A percentile compares a stretch with the other conserved stretches of the same genome.
phyloP scores from a whole-genome alignment of 441 rosid genomes.

The Gossypium aridum region DNA sequence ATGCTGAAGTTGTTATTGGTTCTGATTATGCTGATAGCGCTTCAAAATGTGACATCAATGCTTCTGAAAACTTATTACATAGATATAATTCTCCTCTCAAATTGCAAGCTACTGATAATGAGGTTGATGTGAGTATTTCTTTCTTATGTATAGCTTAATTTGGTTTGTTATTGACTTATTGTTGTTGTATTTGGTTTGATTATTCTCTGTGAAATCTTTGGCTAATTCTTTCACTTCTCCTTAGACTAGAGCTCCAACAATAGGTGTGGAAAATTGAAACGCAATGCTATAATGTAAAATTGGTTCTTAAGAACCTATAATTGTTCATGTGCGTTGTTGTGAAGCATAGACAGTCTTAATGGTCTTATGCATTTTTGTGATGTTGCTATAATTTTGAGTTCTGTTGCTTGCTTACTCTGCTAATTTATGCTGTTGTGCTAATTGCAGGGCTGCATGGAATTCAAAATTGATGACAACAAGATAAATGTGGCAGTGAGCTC shows the following conservation, averaged over 20 bases:
- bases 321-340: not conserved
- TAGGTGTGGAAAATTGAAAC: not conserved
- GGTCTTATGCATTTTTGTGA: not conserved
- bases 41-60: constrained; percentile 40
- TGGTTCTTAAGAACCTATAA: not conserved
- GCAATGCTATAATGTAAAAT: not conserved
- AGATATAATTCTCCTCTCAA: constrained; percentile 35
- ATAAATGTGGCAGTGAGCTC: constrained; percentile 39
- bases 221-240: not conserved
- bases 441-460: constrained; percentile 51
- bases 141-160: not conserved
- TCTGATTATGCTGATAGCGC: constrained; percentile 40
- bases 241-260: not conserved
- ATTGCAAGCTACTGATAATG: constrained; percentile 29
- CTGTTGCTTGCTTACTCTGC: not conserved
- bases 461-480: constrained; percentile 50
- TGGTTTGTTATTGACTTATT: not conserved
- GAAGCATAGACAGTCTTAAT: not conserved
- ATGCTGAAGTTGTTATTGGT: constrained; percentile 27
- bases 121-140: constrained; percentile 42
- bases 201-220: constrained; percentile 4
- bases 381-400: not conserved
- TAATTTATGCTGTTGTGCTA: constrained; percentile 16
- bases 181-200: not conserved
- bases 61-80: constrained; percentile 28